These are phyloP conservation scores for Bothriochloa decipiens DNA, from an alignment of 176 grass and related monocot species.

Conservation along the genomic window DNA sequence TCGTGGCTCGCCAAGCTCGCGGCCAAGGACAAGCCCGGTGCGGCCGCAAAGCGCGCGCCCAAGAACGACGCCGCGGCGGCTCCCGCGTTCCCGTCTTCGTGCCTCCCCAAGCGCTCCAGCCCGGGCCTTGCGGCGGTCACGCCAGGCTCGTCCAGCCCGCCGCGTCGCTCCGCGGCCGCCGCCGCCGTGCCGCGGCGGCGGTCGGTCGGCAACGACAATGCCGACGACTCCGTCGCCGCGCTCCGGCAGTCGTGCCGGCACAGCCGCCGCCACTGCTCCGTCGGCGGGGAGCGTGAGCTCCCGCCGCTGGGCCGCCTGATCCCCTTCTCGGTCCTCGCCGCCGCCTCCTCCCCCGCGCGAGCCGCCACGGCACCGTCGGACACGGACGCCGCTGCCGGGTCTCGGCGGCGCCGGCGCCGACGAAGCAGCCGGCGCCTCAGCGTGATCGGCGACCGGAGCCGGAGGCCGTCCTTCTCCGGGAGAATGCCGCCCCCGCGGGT, in stretches of 20 bases:
- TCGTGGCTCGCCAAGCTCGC: constrained; percentile 71
- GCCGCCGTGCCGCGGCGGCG: constrained; percentile 27
- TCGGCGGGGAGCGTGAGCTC: constrained; percentile 57
- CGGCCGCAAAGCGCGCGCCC: not conserved
- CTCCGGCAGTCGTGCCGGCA: not conserved
- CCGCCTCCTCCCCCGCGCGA: not conserved
- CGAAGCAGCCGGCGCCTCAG: constrained; percentile 15
- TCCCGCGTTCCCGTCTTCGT: constrained; percentile 1
- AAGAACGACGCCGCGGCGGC: not conserved
- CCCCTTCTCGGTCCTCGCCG: constrained; percentile 55
- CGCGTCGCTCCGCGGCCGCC: not conserved
- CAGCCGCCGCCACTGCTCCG: constrained; percentile 38
- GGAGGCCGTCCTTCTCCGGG: constrained; percentile 48
- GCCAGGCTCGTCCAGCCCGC: not conserved
- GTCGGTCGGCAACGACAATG: constrained; percentile 52
- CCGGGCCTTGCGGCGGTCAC: not conserved
- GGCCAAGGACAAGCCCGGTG: constrained; percentile 30
- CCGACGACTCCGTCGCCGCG: constrained; percentile 16
- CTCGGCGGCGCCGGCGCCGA: not conserved
- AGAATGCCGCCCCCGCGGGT: constrained; percentile 33
- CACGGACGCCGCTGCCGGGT: not conserved
- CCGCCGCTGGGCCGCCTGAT: constrained; percentile 52
- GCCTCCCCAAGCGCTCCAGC: not conserved
- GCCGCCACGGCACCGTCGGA: constrained; percentile 16
- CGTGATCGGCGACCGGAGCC: not conserved